Evolutionary conservation across 257 asterid genomes (phyloP).

Genomic region (Marsdenia floribunda): DNA sequence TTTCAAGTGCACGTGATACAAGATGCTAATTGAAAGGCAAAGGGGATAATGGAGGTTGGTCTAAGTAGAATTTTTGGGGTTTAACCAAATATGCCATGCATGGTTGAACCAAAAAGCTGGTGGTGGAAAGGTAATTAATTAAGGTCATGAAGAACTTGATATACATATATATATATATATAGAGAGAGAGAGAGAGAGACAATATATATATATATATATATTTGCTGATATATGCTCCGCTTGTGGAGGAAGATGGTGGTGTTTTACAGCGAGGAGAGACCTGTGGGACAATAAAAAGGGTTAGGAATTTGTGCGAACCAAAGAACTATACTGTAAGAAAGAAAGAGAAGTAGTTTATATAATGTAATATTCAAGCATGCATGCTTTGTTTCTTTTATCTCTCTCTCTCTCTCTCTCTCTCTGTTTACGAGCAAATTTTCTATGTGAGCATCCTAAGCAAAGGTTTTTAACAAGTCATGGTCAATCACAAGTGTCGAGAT

Average conservation of each 20-base stretch:
- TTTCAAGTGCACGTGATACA: constrained; percentile 32
- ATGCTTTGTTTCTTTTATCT: constrained; percentile 21
- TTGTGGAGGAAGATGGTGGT: constrained; percentile 3
- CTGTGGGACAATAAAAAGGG: constrained; percentile 10
- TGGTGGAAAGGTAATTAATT: constrained; percentile 16
- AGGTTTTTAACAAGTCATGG: neutral
- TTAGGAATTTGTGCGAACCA: constrained; percentile 19
- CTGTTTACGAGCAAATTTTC: constrained; percentile 15
- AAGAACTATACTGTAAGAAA: constrained; percentile 3
- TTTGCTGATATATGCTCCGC: neutral
- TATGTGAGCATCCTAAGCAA: constrained; percentile 25
- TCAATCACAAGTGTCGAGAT: neutral
- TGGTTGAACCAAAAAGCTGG: constrained; percentile 11
- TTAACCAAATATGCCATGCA: constrained; percentile 8
- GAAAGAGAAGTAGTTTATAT: neutral
- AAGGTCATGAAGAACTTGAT: neutral
- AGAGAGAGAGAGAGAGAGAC: no score
- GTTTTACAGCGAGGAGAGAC: neutral
- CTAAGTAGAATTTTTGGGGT: constrained; percentile 26
- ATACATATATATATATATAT: no score
- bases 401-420: constrained; percentile 15
- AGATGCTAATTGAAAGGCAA: constrained; percentile 33
- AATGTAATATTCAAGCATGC: constrained; percentile 10
- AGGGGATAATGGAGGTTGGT: constrained; percentile 15
- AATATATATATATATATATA: no score